Evolutionary conservation across 768 basidiomycete species (phyloP).

Genomic region (Rhodosporidiobolus sp.): DNA sequence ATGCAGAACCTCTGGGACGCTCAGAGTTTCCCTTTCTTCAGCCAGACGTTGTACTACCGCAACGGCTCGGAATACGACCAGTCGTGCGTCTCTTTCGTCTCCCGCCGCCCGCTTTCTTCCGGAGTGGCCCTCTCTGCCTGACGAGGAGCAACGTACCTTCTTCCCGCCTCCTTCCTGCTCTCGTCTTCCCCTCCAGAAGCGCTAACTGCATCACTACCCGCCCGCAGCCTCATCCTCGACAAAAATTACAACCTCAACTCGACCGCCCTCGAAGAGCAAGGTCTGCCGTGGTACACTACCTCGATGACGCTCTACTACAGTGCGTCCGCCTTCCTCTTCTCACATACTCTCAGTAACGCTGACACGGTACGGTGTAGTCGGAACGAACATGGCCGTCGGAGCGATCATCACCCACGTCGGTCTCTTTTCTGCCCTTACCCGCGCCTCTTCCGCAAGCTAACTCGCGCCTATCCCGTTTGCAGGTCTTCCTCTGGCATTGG

Average conservation of each 20-base stretch:
- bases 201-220: too few relatives aligned
- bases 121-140: too few relatives aligned
- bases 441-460: too few relatives aligned
- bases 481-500: conserved; percentile 19
- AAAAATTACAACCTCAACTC: conserved; percentile 42
- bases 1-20: conserved; percentile 47
- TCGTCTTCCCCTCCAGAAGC: too few relatives aligned
- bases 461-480: not conserved
- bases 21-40: conserved; percentile 47
- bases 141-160: too few relatives aligned
- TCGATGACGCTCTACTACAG: conserved; percentile 33
- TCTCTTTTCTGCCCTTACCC: not conserved
- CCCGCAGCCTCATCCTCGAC: too few relatives aligned
- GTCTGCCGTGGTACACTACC: conserved; percentile 31
- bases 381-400: conserved; percentile 45
- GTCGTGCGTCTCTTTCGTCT: too few relatives aligned
- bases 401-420: conserved; percentile 43
- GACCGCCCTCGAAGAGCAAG: conserved; percentile 33
- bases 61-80: conserved; percentile 45
- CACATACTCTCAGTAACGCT: not conserved
- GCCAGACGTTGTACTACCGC: conserved; percentile 43
- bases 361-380: conserved; percentile 2
- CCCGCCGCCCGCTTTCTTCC: too few relatives aligned
- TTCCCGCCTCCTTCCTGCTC: too few relatives aligned
- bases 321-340: conserved; percentile 33